Percentiles rank a stretch among this genome's conserved stretches.
phyloP scores from a whole-genome alignment of 176 grass and related monocot species.

The Oropetium thomaeum region DNA sequence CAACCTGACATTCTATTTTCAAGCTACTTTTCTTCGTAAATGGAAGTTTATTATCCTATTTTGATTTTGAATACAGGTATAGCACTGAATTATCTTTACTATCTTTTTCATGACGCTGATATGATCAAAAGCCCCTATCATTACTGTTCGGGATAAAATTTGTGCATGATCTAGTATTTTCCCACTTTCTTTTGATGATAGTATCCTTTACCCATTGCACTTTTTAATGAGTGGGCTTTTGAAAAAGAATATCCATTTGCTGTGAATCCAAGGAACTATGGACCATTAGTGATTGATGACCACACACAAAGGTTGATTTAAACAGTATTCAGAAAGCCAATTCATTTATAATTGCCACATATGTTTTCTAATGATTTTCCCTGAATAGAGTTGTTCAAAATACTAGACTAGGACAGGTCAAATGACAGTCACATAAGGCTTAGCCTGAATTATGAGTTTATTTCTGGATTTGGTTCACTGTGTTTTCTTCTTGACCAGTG shows the following conservation, averaged over 20 bases:
- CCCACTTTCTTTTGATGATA: neutral
- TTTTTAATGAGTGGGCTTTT: neutral
- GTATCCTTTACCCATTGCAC: neutral
- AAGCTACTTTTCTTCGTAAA: neutral
- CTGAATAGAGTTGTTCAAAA: neutral
- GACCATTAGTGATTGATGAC: neutral
- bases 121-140: neutral
- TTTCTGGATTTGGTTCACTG: too few relatives aligned
- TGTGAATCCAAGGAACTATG: neutral
- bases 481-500: too few relatives aligned
- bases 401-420: neutral
- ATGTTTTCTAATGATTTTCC: neutral
- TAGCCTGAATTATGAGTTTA: too few relatives aligned
- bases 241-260: neutral
- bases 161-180: neutral
- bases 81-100: conserved; percentile 1
- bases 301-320: neutral
- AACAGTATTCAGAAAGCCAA: neutral
- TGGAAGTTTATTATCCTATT: neutral
- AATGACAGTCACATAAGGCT: neutral
- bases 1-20: neutral
- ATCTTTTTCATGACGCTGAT: neutral
- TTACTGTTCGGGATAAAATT: neutral
- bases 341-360: neutral
- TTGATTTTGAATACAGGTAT: neutral